A percentile compares a stretch with the other conserved stretches of the same genome.
These are phyloP conservation scores for Pneumocystis jirovecii DNA, from an alignment of 1,139 yeast species.

Conservation along the genomic window DNA sequence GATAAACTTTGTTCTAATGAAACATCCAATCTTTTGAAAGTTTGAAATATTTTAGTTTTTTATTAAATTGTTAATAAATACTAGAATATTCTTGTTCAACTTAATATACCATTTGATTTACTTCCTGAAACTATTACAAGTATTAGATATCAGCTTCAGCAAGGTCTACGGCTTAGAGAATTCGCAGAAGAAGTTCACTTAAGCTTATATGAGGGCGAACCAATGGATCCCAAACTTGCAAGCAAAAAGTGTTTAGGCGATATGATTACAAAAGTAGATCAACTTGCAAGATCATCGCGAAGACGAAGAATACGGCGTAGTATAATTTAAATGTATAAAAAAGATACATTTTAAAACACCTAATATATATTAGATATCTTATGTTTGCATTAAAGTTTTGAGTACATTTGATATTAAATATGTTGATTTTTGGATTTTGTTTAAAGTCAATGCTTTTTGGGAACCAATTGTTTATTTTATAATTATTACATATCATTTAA, in stretches of 20 bases:
- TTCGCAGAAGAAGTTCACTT: conserved; percentile 11
- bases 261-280: conserved; percentile 7
- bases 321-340: not conserved
- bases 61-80: not conserved
- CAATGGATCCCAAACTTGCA: conserved; percentile 7
- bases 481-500: not conserved
- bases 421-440: not conserved
- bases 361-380: not conserved
- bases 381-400: not conserved
- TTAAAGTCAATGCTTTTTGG: not conserved
- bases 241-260: conserved; percentile 5
- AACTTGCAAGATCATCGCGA: conserved; percentile 3
- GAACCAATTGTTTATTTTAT: not conserved
- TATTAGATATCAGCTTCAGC: conserved; percentile 2
- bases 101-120: conserved; percentile 10
- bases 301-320: not conserved
- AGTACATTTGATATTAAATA: not conserved
- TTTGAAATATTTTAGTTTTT: not conserved
- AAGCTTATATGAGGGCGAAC: conserved; percentile 9
- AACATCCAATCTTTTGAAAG: conserved; percentile 11
- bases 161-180: conserved; percentile 5
- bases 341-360: not conserved
- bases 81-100: conserved; percentile 11
- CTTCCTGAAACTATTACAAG: conserved; percentile 7
- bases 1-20: conserved; percentile 8